Percentiles rank a stretch among this genome's conserved stretches.
These are phyloP conservation scores for Prunus mume DNA, from an alignment of 306 rosid genomes.

Conservation along the genomic window DNA sequence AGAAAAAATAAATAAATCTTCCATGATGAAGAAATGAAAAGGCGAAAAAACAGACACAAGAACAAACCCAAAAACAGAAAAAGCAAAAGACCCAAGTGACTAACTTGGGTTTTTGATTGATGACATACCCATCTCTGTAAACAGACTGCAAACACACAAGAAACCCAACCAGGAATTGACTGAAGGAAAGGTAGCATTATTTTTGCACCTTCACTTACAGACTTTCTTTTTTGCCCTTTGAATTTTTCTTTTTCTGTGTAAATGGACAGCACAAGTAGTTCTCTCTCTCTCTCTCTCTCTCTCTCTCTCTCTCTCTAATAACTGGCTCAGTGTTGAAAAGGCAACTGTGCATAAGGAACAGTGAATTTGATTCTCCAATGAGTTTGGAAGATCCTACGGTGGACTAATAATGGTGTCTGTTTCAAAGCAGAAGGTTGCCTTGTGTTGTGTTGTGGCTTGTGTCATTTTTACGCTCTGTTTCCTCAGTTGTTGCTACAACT, in stretches of 20 bases:
- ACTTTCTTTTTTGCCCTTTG: neutral
- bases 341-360: constrained; percentile 39
- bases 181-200: constrained; percentile 49
- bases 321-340: constrained; percentile 24
- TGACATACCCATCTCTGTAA: constrained; percentile 44
- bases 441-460: neutral
- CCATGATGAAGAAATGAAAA: constrained; percentile 5
- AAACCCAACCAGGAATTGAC: constrained; percentile 44
- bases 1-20: neutral
- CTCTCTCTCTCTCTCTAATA: constrained; percentile 12
- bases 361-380: constrained; percentile 70
- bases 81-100: constrained; percentile 21
- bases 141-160: constrained; percentile 42
- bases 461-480: neutral
- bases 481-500: constrained; percentile 5
- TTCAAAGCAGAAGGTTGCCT: constrained; percentile 40
- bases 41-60: constrained; percentile 20
- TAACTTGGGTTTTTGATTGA: constrained; percentile 11
- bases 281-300: constrained; percentile 5
- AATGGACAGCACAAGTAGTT: constrained; percentile 32
- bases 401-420: constrained; percentile 28
- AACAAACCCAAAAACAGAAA: constrained; percentile 32
- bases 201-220: constrained; percentile 22
- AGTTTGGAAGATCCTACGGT: constrained; percentile 48
- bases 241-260: neutral